Base-by-base conservation (phyloP, 768 basidiomycete genomes). In the Terana coerulea region DNA sequence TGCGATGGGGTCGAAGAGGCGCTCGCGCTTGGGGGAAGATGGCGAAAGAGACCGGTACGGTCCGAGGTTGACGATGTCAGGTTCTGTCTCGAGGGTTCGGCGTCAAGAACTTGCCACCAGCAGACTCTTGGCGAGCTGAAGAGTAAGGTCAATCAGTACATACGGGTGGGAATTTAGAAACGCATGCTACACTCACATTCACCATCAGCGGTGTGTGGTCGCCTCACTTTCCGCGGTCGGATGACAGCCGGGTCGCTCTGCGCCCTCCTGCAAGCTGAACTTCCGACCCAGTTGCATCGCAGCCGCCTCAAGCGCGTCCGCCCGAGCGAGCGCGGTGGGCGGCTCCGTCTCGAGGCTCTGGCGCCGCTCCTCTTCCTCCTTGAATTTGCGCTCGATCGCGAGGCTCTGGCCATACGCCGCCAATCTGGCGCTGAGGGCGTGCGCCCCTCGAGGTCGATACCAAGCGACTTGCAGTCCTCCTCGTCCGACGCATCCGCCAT, bases 351-450 rank as follows among this genome's bases (percentile, higher is more conserved):
- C 26, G 24, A 54, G 49, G 42, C 56, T 69, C 64, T 55, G 59
- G 55, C 55, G 63, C 55, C 55, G 64, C 39, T 71, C 68, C 55
- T 80, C 76, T 60, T 78, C 70, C 58, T 80, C 75, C 65, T 85
- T 79, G 48, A 91, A 69, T 64, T 72, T 79, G 57, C 83, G 73
- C 71, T 95, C 91, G 36, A 97, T 71, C 24, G 83, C 87, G 41
- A 97, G 65, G 64, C 80, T 91, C 68, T 95, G 88, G 1, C 95
- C 95, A 58, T 92, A 93, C 14, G 88, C 90, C 4, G 94, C 94
- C 9, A 98, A 76, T 58, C 80, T 82, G 19, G 89, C 92, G 52
- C 90, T 89, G 19, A 98, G 72, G 86, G 84, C 12, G 82, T 80
- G 54, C 79, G 73, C 69, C 66, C 55, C 59, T 73, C 47, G 19